Conservation (phyloP, 2,329 filamentous ascomycete species). For the Emmonsiellopsis sp. region DNA sequence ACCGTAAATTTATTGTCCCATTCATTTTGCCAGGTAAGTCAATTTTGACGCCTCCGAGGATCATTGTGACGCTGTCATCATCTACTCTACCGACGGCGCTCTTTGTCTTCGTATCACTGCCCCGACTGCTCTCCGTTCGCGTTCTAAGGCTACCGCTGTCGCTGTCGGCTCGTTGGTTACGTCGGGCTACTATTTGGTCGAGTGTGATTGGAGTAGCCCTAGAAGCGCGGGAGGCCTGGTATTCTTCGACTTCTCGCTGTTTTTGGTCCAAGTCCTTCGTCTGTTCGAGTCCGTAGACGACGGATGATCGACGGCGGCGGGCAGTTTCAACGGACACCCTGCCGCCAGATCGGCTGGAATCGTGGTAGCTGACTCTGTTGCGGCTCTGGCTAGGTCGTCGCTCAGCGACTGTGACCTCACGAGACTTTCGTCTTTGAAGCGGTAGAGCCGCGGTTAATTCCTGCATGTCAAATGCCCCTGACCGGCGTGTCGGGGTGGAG, state of each 20-base stretch:
- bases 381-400: constrained; percentile 23
- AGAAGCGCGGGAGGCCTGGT: constrained; percentile 25
- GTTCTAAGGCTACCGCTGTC: constrained; percentile 34
- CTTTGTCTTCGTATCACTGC: constrained; percentile 27
- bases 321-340: constrained; percentile 26
- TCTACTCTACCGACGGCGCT: constrained; percentile 26
- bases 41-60: constrained; percentile 32
- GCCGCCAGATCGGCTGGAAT: constrained; percentile 19
- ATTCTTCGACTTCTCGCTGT: constrained; percentile 29
- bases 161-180: constrained; percentile 22
- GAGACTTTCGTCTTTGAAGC: constrained; percentile 18
- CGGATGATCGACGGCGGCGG: constrained; percentile 23
- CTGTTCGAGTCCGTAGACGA: constrained; percentile 24
- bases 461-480: constrained; percentile 25
- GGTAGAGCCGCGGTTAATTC: constrained; percentile 26
- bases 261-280: constrained; percentile 26
- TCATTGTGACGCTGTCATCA: constrained; percentile 30
- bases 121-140: constrained; percentile 31
- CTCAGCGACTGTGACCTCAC: constrained; percentile 24
- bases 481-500: constrained; percentile 21
- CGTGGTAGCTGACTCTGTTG: constrained; percentile 24
- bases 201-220: constrained; percentile 24
- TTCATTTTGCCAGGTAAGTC: constrained; percentile 28
- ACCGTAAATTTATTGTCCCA: constrained; percentile 30
- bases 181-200: constrained; percentile 26